These are phyloP conservation scores for Aspergillus niger DNA, from an alignment of 2,329 filamentous ascomycete species.

Conservation along the genomic window DNA sequence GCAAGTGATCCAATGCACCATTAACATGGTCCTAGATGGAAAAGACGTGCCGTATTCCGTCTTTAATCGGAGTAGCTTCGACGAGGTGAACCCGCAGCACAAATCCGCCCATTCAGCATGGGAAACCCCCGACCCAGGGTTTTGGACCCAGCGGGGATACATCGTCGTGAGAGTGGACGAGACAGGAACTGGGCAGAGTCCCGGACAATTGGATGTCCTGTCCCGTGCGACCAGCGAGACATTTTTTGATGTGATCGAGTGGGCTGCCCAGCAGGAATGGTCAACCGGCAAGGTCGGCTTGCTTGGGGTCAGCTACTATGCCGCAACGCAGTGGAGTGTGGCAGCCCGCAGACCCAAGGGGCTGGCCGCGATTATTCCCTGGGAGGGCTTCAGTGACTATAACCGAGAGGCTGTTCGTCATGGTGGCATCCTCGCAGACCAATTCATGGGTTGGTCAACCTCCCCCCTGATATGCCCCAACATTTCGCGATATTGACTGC, in stretches of 20 bases:
- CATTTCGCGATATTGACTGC: neutral
- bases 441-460: slow-evolving; percentile 49
- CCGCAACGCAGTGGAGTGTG: slow-evolving; percentile 55
- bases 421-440: slow-evolving; percentile 60
- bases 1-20: neutral
- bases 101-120: slow-evolving; percentile 56
- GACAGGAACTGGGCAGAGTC: slow-evolving; percentile 51
- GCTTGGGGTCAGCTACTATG: slow-evolving; percentile 54
- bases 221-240: slow-evolving; percentile 50
- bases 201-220: slow-evolving; percentile 53
- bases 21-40: neutral
- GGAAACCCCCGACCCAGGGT: slow-evolving; percentile 59
- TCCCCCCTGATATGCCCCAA: neutral
- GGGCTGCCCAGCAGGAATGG: slow-evolving; percentile 52
- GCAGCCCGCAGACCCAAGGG: slow-evolving; percentile 53
- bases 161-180: slow-evolving; percentile 57
- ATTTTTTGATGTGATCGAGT: slow-evolving; percentile 53
- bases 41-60: neutral
- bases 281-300: slow-evolving; percentile 52
- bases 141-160: slow-evolving; percentile 57
- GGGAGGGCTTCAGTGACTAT: slow-evolving; percentile 57
- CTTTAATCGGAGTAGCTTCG: neutral
- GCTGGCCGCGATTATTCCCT: slow-evolving; percentile 52
- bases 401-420: slow-evolving; percentile 59
- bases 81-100: slow-evolving; percentile 53